Base-by-base conservation (phyloP, 257 asterid species). In the Solanum chiquidenum region DNA sequence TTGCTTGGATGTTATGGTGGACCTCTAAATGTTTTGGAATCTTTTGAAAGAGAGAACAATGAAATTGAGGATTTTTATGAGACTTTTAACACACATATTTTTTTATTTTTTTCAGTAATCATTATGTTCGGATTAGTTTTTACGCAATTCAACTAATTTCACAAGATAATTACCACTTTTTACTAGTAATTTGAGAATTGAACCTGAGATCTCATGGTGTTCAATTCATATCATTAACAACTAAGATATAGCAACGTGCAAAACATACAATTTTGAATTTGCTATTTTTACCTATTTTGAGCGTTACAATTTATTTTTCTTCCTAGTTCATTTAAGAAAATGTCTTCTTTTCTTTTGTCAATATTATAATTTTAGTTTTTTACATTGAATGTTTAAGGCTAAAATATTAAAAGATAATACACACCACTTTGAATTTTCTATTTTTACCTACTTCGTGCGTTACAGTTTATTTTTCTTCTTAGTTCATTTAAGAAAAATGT, bases 21-120 rank as follows among this genome's bases (percentile, higher is more conserved):
- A 71, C 87, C 89, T 85, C 74, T 83, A 85, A 80, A 76, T 85
- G 87, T 68, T 90, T 74, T 90, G 90, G 90, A 76, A 76, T 88
- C 87, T 88, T 89, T 87, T 71, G 60, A 60, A 29, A 72, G 79
- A 80, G 29, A 5, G 44, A 52, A 31, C 27, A 35, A 83, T 5
- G 40, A 42, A 31, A 86, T 38, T 18, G 77, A 29, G 55, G 40
- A 72, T 58, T 20, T 64, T 29, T 34, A 42, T 34, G 23, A 84
- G 74, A 76, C 86, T 82, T 83, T 46, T 58, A 52, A 33, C 25
- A 23, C 72, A 68, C 66, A n/a, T 2, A 37, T 16, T 44, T 20
- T 20, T 55, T 25, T 21, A 21, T 4, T 9, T 62, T 23, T 64
- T 55, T n/a, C 21, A 13, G 58, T 49, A 49, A 49, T 20, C 3